phyloP scores from a whole-genome alignment of 73 alveolate genomes.

The Paraurostyla sp. region DNA sequence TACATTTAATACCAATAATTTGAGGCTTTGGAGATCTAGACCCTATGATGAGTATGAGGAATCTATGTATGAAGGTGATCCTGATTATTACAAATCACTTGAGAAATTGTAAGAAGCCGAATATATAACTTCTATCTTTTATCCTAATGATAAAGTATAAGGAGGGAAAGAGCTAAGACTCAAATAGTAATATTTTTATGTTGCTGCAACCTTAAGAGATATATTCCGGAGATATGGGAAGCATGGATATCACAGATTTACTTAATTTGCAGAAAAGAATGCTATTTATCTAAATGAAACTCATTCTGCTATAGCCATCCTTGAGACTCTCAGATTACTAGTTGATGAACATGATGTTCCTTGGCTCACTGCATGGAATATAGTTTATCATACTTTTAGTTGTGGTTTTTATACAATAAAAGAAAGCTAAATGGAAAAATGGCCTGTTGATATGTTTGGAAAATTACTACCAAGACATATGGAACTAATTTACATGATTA shows the following conservation, averaged over 20 bases:
- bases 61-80: conserved; percentile 35
- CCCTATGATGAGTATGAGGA: conserved; percentile 65
- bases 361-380: conserved; percentile 74
- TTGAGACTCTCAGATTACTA: conserved; percentile 76
- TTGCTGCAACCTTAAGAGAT: conserved; percentile 76
- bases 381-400: conserved; percentile 67
- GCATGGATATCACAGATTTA: neutral
- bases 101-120: conserved; percentile 64
- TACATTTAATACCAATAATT: conserved; percentile 60
- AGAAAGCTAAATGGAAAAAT: conserved; percentile 76
- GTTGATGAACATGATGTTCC: conserved; percentile 72
- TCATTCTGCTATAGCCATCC: conserved; percentile 75
- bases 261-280: conserved; percentile 61
- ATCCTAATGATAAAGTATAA: conserved; percentile 78
- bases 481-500: conserved; percentile 72
- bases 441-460: conserved; percentile 75
- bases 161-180: conserved; percentile 78
- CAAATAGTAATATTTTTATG: conserved; percentile 77
- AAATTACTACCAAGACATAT: conserved; percentile 76
- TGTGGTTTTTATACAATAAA: conserved; percentile 73
- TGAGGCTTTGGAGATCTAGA: conserved; percentile 66
- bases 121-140: conserved; percentile 77
- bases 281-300: conserved; percentile 75
- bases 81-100: conserved; percentile 5
- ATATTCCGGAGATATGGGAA: conserved; percentile 45